These are phyloP conservation scores for Arabis alpina DNA, from an alignment of 345 rosid species.

Conservation along the genomic window DNA sequence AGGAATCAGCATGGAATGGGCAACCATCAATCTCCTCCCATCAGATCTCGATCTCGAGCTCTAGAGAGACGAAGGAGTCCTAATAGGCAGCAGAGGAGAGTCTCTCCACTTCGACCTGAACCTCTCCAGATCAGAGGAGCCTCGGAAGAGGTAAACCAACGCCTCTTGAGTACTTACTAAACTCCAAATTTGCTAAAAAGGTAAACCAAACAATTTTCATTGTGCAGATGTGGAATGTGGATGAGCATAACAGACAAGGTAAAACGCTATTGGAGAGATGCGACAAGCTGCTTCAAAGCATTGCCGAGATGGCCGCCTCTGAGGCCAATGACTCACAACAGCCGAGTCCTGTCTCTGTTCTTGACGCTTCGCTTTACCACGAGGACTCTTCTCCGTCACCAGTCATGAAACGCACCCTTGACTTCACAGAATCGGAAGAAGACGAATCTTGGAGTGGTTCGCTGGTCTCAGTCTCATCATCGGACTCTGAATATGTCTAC, in stretches of 20 bases:
- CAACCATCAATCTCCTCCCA: slow-evolving; percentile 2
- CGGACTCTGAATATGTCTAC: slow-evolving; percentile 66
- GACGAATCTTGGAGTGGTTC: slow-evolving; percentile 67
- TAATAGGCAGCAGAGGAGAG: slow-evolving; percentile 56
- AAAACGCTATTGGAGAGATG: slow-evolving; percentile 77
- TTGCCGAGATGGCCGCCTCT: slow-evolving; percentile 66
- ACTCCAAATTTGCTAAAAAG: no score
- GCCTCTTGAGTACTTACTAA: no score
- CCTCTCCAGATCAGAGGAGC: slow-evolving; percentile 31
- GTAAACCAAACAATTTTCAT: no score
- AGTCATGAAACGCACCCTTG: slow-evolving; percentile 77
- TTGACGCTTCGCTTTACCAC: slow-evolving; percentile 79
- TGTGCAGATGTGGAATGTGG: slow-evolving; percentile 59
- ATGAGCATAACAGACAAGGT: slow-evolving; percentile 63
- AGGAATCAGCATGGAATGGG: not conserved
- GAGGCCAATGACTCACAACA: slow-evolving; percentile 67
- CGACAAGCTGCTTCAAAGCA: slow-evolving; percentile 83
- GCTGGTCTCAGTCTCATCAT: slow-evolving; percentile 38
- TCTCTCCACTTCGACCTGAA: slow-evolving; percentile 48
- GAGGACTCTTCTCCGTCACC: slow-evolving; percentile 89
- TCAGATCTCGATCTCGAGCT: not conserved
- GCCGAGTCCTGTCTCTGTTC: slow-evolving; percentile 97
- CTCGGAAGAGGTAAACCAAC: slow-evolving; percentile 52
- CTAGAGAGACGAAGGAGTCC: slow-evolving; percentile 56
- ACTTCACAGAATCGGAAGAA: slow-evolving; percentile 29